A percentile compares a stretch with the other conserved stretches of the same genome.
phyloP scores from a whole-genome alignment of 2,329 filamentous ascomycete species.

The Leptodontidium sp. region DNA sequence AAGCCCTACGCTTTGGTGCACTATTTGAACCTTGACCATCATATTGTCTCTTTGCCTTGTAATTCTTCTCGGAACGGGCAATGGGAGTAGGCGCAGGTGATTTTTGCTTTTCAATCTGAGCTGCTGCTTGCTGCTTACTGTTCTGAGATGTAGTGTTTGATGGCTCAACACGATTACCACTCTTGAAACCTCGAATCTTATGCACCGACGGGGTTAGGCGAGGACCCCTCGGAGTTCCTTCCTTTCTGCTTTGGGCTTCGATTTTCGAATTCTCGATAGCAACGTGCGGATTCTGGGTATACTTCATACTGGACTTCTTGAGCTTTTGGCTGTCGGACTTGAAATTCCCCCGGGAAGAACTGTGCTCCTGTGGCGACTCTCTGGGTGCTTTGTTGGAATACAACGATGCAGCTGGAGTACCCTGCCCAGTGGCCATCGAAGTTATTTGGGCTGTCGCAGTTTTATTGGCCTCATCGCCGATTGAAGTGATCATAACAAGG shows the following conservation, averaged over 20 bases:
- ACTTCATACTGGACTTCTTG: constrained; percentile 29
- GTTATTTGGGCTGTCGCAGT: not conserved
- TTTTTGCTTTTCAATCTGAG: not conserved
- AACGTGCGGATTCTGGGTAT: not conserved
- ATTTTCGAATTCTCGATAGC: not conserved
- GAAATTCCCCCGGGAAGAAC: not conserved
- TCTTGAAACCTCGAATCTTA: not conserved
- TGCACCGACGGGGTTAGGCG: not conserved
- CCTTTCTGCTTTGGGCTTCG: not conserved
- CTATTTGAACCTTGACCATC: not conserved
- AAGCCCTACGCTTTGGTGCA: not conserved
- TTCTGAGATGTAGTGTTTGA: not conserved
- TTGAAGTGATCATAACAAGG: not conserved
- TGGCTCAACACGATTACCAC: not conserved
- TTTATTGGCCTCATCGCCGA: not conserved
- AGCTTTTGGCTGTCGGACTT: constrained; percentile 9
- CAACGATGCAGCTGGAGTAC: not conserved
- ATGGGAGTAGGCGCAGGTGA: not conserved
- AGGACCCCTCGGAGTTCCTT: not conserved
- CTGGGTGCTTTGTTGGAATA: no score
- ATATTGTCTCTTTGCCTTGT: not conserved
- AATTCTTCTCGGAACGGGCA: not conserved
- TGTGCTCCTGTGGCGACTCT: not conserved
- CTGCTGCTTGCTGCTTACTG: not conserved
- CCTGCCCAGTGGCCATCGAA: not conserved